Base-by-base conservation (phyloP, 345 rosid species). In the Boechera divaricarpa region DNA sequence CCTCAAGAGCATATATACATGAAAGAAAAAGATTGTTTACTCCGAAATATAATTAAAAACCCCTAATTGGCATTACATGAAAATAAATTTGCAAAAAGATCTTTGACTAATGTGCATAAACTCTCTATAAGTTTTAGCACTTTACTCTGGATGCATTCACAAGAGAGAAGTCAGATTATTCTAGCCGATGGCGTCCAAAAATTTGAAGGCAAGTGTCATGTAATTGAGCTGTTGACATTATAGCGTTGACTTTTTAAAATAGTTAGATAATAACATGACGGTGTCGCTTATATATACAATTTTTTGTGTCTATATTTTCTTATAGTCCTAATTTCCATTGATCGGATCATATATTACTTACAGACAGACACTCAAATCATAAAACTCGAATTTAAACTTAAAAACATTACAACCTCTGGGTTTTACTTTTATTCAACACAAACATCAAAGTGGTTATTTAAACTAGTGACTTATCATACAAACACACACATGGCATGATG, bases 381-480 rank as follows among this genome's bases (percentile, higher is more conserved):
- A 12, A 29, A 63, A 13, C 36, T 74, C 28, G 64, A 65, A 56
- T 33, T 65, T 36, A 26, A 56, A 54, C 65, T 42, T 64, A 0
- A 49, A 21, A 39, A 41, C 35, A 33, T 55, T 65, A 65, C 15
- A 32, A 64, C 52, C 63, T 31, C 70, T 26, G 24, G n/a, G 31
- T 53, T 53, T 76, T 52, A n/a, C 13, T 36, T 77, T 77, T 70
- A 63, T 70, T 77, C 45, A 45, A 55, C 58, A 63, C 5, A 13
- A 36, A 69, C 57, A 61, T 24, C 58, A 52, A 52, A 69, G 39
- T 53, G 13, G 26, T 45, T 41, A 69, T 68, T 61, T 31, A 35
- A n/a, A 62, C 15, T 69, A 62, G 42, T 39, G 42, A 2, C 42
- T 39, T 39, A 9, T 39, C 24, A 66, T 10, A 48, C 0, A 63